These are phyloP conservation scores for Coleophoma cylindrospora DNA, from an alignment of 2,329 filamentous ascomycete species.

Conservation along the genomic window DNA sequence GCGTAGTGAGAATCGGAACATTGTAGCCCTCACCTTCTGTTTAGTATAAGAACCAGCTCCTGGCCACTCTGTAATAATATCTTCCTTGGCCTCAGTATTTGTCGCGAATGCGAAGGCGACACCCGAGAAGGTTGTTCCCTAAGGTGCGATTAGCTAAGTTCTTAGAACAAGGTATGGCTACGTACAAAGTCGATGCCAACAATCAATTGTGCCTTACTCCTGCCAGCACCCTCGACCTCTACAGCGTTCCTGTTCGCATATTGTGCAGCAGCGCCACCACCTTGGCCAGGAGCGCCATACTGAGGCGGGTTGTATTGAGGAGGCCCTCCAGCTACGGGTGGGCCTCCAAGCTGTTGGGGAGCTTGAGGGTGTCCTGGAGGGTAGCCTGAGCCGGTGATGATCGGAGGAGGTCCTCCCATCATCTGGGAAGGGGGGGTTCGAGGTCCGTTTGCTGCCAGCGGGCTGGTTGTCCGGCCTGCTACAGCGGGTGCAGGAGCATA, in stretches of 20 bases:
- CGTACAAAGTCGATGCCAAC: constrained; percentile 98
- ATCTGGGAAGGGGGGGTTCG: constrained; percentile 27
- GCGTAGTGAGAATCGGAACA: not conserved
- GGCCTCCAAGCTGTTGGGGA: constrained; percentile 33
- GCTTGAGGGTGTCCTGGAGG: constrained; percentile 41
- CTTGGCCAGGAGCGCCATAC: constrained; percentile 20
- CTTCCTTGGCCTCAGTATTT: constrained; percentile 95
- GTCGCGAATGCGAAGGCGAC: constrained; percentile 92
- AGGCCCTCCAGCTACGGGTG: constrained; percentile 20
- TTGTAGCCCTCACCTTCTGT: constrained; percentile 69
- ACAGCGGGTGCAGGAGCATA: constrained; percentile 43
- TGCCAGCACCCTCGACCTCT: constrained; percentile 82
- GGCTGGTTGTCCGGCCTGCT: constrained; percentile 43
- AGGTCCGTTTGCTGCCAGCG: constrained; percentile 22
- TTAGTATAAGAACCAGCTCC: constrained; percentile 96
- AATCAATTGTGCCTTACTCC: constrained; percentile 94
- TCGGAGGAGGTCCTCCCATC: constrained; percentile 58
- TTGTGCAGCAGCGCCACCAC: constrained; percentile 19
- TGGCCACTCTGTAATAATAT: constrained; percentile 99
- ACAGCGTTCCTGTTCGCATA: constrained; percentile 36
- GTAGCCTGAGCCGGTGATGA: constrained; percentile 61
- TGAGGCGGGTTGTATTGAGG: constrained; percentile 25
- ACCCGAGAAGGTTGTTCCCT: constrained; percentile 97
- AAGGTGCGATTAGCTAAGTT: constrained; percentile 10
- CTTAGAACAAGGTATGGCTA: constrained; percentile 21